Evolutionary conservation across 2,329 filamentous ascomycete genomes (phyloP).

Genomic region (Clarireedia sp.): DNA sequence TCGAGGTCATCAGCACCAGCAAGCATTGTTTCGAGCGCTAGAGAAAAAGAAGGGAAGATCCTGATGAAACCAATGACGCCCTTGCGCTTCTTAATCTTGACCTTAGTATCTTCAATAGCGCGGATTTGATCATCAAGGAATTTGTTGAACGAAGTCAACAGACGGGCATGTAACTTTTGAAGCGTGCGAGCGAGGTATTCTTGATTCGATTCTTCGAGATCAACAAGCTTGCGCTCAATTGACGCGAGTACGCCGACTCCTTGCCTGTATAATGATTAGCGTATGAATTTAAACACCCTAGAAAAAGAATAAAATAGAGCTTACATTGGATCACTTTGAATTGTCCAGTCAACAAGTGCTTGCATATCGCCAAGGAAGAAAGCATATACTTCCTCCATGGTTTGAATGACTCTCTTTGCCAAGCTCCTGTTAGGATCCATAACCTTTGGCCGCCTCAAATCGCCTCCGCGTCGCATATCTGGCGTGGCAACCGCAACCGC

Average conservation of each 20-base stretch:
- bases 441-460: conserved; percentile 64
- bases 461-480: conserved; percentile 60
- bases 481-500: conserved; percentile 60
- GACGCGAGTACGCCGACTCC: conserved; percentile 78
- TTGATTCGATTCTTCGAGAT: conserved; percentile 84
- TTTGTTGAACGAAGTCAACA: conserved; percentile 71
- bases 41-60: conserved; percentile 81
- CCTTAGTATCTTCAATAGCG: conserved; percentile 95
- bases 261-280: conserved; percentile 47
- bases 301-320: conserved; percentile 30
- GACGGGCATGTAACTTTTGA: conserved; percentile 67
- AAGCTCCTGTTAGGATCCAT: conserved; percentile 85
- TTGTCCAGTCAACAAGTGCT: conserved; percentile 73
- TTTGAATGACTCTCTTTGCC: conserved; percentile 73
- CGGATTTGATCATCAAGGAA: conserved; percentile 94
- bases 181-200: conserved; percentile 78
- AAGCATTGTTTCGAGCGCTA: conserved; percentile 78
- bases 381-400: conserved; percentile 82
- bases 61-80: conserved; percentile 94
- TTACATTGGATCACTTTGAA: conserved; percentile 73
- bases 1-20: conserved; percentile 51
- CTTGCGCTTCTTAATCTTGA: conserved; percentile 98
- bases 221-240: conserved; percentile 69
- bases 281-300: conserved; percentile 15
- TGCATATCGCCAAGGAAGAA: conserved; percentile 76